Percentiles rank a stretch among this genome's conserved stretches.
phyloP scores from a whole-genome alignment of 1,284 basidiomycete genomes.

The Takashimella koratensis region DNA sequence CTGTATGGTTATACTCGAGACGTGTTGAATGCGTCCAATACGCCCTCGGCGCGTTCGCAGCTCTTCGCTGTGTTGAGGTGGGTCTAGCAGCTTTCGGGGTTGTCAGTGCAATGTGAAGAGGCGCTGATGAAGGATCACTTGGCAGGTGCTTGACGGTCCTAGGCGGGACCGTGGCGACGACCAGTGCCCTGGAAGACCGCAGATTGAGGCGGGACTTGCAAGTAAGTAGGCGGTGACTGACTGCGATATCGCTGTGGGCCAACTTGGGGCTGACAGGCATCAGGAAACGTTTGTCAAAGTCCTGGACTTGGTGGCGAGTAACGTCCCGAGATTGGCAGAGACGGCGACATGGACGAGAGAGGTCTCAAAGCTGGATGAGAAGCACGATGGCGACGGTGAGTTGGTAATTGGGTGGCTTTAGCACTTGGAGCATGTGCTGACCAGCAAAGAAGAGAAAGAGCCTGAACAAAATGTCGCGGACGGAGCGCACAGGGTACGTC shows the following conservation, averaged over 20 bases:
- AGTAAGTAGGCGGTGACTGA: slow-evolving; percentile 45
- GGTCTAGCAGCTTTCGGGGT: slow-evolving; percentile 27
- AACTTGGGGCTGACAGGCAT: too few relatives aligned
- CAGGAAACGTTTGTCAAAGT: slow-evolving; percentile 84
- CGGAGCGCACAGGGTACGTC: not conserved
- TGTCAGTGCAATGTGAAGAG: too few relatives aligned
- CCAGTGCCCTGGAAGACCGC: slow-evolving; percentile 83
- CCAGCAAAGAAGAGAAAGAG: not conserved
- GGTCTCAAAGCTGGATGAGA: not conserved
- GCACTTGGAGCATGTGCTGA: not conserved
- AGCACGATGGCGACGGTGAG: not conserved
- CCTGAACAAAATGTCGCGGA: not conserved
- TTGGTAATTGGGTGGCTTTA: not conserved
- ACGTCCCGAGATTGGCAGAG: slow-evolving; percentile 67
- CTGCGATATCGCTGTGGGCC: not conserved
- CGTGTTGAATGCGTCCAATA: slow-evolving; percentile 58
- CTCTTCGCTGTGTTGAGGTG: slow-evolving; percentile 69
- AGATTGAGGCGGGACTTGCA: slow-evolving; percentile 86
- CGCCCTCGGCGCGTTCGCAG: slow-evolving; percentile 60
- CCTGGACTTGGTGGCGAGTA: slow-evolving; percentile 71
- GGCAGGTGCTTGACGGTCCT: slow-evolving; percentile 72
- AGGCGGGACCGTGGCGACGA: slow-evolving; percentile 75
- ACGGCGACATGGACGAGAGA: slow-evolving; percentile 19
- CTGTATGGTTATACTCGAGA: slow-evolving; percentile 79
- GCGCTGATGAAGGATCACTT: too few relatives aligned